phyloP scores from a whole-genome alignment of 805 yeast species.

The Nakazawaea holstii region DNA sequence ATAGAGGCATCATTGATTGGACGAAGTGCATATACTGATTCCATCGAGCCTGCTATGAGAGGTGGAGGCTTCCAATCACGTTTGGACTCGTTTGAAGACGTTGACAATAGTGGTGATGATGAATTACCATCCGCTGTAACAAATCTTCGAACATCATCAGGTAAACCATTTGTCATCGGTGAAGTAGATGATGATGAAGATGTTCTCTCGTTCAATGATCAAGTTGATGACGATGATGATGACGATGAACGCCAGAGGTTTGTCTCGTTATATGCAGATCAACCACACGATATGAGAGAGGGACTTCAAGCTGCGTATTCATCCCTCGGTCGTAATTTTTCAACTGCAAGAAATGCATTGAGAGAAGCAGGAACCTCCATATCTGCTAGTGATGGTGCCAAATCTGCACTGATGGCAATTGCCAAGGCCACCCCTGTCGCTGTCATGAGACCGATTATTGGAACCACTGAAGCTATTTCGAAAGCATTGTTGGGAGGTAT shows the following conservation, averaged over 20 bases:
- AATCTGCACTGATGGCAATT: conserved; percentile 60
- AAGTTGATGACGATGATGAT: conserved; percentile 13
- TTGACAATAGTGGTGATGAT: conserved; percentile 24
- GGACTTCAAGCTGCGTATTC: conserved; percentile 75
- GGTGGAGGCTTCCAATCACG: not conserved
- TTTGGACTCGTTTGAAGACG: conserved; percentile 22
- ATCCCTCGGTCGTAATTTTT: conserved; percentile 63
- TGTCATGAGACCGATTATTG: conserved; percentile 79
- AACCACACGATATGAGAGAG: conserved; percentile 64
- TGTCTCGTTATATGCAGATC: conserved; percentile 78
- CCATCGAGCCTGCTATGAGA: not conserved
- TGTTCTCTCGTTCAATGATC: conserved; percentile 8
- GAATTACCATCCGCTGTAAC: conserved; percentile 11
- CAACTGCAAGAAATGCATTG: conserved; percentile 60
- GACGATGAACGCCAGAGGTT: conserved; percentile 33
- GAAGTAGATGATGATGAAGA: conserved; percentile 18
- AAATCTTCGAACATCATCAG: not conserved
- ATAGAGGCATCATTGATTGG: conserved; percentile 8
- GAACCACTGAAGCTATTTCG: conserved; percentile 87
- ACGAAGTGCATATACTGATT: not conserved
- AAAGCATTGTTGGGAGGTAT: conserved; percentile 79
- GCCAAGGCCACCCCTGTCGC: conserved; percentile 78
- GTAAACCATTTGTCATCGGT: conserved; percentile 17
- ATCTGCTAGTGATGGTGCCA: conserved; percentile 58
- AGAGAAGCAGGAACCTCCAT: conserved; percentile 55